Base-by-base conservation (phyloP, 2,329 filamentous ascomycete species). In the Ilyonectria mors-panacis region DNA sequence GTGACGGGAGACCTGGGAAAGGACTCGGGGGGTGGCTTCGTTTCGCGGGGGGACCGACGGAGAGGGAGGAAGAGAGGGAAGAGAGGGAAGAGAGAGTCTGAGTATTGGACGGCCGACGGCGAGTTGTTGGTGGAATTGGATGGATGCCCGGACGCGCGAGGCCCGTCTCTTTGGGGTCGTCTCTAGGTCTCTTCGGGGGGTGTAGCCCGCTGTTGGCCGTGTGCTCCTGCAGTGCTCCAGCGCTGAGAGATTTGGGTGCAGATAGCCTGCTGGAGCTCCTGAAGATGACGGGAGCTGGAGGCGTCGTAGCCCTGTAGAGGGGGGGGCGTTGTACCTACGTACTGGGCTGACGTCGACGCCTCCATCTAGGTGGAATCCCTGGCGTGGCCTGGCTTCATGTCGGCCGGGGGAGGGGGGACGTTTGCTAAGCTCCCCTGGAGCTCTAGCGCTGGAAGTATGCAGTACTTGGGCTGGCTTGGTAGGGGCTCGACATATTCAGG, bases 261-360 rank as follows among this genome's bases (percentile, higher is more conserved):
- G 54, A 53, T 55, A 59, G 37, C 48, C 62, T 50, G 42, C 56
- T 55, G 63, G 51, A 57, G 35, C 39, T 56, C 42, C 58, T 66
- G 59, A 58, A 53, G 50, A 53, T 54, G 55, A n/a, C n/a, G n/a
- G n/a, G n/a, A n/a, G n/a, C n/a, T n/a, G n/a, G n/a, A 28, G 26
- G 21, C 8, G 33, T 57, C n/a, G 26, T 57, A 19, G 19, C 19
- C 44, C 44, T 23, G 56, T 55, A 50, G 57, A 61, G 51, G 58
- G n/a, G 51, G 51, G 58, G 63, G 55, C 28, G 63, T 53, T 59
- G 45, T 56, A 44, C 58, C 63, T 48, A 53, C 30, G 51, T 50
- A 44, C 63, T 53, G 45, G 45, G 58, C 63, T 66, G 63, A 62
- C 63, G 56, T 65, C 57, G 62, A 53, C 62, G 44, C 48, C 56